These are phyloP conservation scores for Cytospora chrysosperma DNA, from an alignment of 2,329 filamentous ascomycete genomes.

Conservation along the genomic window DNA sequence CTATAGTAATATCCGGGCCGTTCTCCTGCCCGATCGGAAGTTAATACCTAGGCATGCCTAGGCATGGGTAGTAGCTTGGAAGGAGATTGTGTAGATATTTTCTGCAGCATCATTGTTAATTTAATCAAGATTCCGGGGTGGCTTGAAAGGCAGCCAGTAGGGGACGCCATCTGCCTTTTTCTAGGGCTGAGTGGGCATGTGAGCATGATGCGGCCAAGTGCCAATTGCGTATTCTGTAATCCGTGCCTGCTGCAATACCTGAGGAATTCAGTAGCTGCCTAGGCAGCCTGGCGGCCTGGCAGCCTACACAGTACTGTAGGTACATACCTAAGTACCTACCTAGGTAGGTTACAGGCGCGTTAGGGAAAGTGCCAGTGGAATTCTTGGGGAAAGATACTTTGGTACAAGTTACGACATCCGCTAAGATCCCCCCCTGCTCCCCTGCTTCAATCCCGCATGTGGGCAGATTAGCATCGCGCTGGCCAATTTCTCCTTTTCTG, in stretches of 20 bases:
- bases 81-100: neutral
- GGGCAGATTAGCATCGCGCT: slow-evolving; percentile 2
- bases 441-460: slow-evolving; percentile 2
- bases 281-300: no score
- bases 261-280: no score
- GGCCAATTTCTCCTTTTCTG: slow-evolving; percentile 28
- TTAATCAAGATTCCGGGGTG: neutral
- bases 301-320: no score
- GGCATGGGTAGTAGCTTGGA: no score
- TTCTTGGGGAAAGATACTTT: neutral
- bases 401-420: slow-evolving; percentile 1
- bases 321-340: no score
- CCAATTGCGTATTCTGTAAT: neutral
- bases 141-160: neutral
- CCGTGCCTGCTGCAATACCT: neutral
- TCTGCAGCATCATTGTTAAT: neutral
- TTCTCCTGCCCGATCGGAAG: neutral
- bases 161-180: neutral
- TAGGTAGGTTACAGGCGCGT: no score
- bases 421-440: neutral
- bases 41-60: no score
- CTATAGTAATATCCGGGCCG: neutral
- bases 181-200: neutral
- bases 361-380: neutral
- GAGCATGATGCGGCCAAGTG: neutral